phyloP scores from a whole-genome alignment of 1,139 yeast genomes.

The Taiozyma onychis region DNA sequence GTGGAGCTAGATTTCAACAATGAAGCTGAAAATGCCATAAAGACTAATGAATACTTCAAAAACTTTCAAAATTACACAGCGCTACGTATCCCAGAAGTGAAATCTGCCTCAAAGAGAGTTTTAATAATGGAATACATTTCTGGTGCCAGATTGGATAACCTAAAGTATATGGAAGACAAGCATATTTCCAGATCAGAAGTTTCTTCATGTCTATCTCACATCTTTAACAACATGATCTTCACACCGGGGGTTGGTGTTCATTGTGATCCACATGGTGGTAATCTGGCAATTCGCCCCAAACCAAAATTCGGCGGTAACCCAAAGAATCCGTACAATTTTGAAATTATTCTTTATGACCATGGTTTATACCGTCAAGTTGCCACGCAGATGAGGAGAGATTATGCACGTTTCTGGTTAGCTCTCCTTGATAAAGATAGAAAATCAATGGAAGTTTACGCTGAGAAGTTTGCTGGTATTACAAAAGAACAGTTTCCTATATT shows the following conservation, averaged over 20 bases:
- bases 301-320: conserved; percentile 25
- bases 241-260: conserved; percentile 89
- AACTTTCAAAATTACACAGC: conserved; percentile 59
- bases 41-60: conserved; percentile 63
- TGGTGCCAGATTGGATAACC: conserved; percentile 81
- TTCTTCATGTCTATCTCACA: conserved; percentile 79
- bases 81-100: conserved; percentile 67
- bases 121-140: conserved; percentile 83
- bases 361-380: conserved; percentile 89
- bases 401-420: conserved; percentile 92
- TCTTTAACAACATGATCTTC: conserved; percentile 92
- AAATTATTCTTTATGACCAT: conserved; percentile 88
- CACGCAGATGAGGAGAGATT: conserved; percentile 67
- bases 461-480: conserved; percentile 71
- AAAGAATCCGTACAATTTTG: conserved; percentile 67
- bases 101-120: conserved; percentile 62
- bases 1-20: conserved; percentile 83
- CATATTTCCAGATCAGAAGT: conserved; percentile 73
- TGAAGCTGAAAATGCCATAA: conserved; percentile 77
- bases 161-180: conserved; percentile 54
- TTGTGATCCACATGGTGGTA: conserved; percentile 99
- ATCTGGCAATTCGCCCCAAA: conserved; percentile 67
- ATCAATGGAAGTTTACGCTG: conserved; percentile 67
- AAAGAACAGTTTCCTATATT: conserved; percentile 79
- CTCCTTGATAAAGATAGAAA: conserved; percentile 64